Percentiles rank a stretch among this genome's conserved stretches.
phyloP scores from a whole-genome alignment of 176 grass and related monocot genomes.

The Ensete glaucum region DNA sequence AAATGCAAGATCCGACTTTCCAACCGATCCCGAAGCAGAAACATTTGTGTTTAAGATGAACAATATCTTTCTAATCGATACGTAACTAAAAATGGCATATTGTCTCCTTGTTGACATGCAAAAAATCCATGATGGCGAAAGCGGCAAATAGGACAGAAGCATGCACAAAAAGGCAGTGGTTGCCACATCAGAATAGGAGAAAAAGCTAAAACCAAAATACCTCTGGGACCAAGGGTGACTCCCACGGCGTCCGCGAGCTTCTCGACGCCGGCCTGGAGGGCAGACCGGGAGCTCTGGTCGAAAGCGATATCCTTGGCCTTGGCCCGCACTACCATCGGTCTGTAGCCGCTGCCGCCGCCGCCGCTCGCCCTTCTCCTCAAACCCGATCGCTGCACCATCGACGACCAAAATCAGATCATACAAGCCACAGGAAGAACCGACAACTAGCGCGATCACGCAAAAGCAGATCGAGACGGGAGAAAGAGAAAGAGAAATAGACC shows the following conservation, averaged over 20 bases:
- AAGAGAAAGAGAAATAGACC: conserved; percentile 17
- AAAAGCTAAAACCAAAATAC: neutral
- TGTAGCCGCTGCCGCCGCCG: neutral
- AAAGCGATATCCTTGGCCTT: conserved; percentile 3
- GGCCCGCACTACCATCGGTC: neutral
- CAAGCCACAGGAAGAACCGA: neutral
- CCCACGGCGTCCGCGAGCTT: conserved; percentile 2
- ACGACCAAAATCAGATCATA: neutral
- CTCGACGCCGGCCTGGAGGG: neutral
- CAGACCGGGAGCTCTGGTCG: neutral
- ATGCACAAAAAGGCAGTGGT: neutral
- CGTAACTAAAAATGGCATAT: neutral
- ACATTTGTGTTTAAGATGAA: neutral
- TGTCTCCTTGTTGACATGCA: neutral
- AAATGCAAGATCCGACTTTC: neutral
- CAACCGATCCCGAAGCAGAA: neutral
- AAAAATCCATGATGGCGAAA: neutral
- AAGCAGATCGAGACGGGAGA: neutral
- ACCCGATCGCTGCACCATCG: neutral
- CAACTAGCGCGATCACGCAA: neutral
- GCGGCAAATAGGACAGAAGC: neutral
- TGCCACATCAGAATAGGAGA: no score
- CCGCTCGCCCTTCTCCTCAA: conserved; percentile 19
- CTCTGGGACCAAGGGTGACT: conserved; percentile 3
- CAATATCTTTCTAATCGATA: neutral